These are phyloP conservation scores for Lachnellula cervina DNA, from an alignment of 2,329 filamentous ascomycete species.

Conservation along the genomic window DNA sequence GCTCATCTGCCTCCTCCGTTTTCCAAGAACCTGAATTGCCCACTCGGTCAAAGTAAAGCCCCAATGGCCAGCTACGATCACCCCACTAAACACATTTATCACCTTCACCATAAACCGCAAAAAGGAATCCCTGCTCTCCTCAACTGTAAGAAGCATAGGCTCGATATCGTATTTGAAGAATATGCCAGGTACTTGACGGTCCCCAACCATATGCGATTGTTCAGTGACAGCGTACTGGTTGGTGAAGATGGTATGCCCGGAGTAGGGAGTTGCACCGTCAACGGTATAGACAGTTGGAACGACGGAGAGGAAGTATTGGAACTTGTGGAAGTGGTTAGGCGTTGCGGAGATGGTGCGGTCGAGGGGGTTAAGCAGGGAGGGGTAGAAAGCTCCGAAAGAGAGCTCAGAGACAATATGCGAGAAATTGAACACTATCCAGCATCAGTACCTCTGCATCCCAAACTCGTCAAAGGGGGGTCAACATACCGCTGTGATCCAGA, in stretches of 20 bases:
- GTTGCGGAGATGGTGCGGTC: constrained; percentile 82
- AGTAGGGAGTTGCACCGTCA: constrained; percentile 34
- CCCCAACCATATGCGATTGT: constrained; percentile 67
- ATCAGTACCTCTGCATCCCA: constrained; percentile 20
- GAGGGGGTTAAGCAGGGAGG: constrained; percentile 86
- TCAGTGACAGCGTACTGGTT: constrained; percentile 98
- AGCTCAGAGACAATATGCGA: constrained; percentile 94
- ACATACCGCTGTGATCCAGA: constrained; percentile 73
- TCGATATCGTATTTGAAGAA: constrained; percentile 99
- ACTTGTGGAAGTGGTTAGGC: constrained; percentile 81
- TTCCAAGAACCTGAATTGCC: constrained; percentile 52
- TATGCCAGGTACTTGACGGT: constrained; percentile 75
- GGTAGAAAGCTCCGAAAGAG: constrained; percentile 96
- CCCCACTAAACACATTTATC: constrained; percentile 85
- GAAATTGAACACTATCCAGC: constrained; percentile 79
- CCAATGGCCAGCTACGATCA: constrained; percentile 92
- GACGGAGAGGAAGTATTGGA: constrained; percentile 94
- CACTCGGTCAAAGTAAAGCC: constrained; percentile 80
- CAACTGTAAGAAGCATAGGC: constrained; percentile 81
- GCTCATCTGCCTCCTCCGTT: constrained; percentile 28
- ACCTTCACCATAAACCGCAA: constrained; percentile 73
- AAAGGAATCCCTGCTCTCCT: constrained; percentile 73
- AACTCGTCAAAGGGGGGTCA: neutral
- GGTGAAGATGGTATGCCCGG: constrained; percentile 66
- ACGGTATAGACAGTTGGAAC: constrained; percentile 91